phyloP scores from a whole-genome alignment of 2,329 filamentous ascomycete genomes.

The Clonostachys rhizophaga region DNA sequence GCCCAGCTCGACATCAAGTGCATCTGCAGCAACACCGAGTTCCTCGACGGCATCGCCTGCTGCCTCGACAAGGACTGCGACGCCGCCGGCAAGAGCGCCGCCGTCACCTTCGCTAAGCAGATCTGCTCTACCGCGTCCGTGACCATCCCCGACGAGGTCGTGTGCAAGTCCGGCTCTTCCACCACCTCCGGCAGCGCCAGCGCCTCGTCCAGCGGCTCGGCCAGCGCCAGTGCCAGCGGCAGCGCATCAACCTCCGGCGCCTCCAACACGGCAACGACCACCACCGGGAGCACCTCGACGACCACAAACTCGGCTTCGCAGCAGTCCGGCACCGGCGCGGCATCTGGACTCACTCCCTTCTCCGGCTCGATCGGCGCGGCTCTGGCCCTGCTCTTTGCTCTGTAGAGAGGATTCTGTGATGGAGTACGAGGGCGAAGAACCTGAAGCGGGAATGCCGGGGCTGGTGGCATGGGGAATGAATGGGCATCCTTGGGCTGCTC shows the following conservation, averaged over 20 bases:
- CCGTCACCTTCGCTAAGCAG: constrained; percentile 28
- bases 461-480: no score
- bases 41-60: constrained; percentile 34
- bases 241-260: background rate
- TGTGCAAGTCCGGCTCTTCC: constrained; percentile 18
- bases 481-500: no score
- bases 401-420: background rate
- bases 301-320: background rate
- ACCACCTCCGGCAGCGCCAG: background rate
- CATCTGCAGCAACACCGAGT: constrained; percentile 32
- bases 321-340: background rate
- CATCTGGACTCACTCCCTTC: background rate
- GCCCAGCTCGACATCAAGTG: constrained; percentile 28
- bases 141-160: constrained; percentile 25
- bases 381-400: constrained; percentile 3
- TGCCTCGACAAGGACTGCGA: constrained; percentile 29
- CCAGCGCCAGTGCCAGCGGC: background rate
- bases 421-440: no score
- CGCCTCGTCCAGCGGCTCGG: background rate
- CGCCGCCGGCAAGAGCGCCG: constrained; percentile 18
- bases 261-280: background rate
- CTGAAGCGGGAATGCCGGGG: no score
- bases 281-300: background rate
- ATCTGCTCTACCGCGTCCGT: constrained; percentile 31
- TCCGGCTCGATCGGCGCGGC: constrained; percentile 4